phyloP scores from a whole-genome alignment of 2,329 filamentous ascomycete species.

The Septoria linicola region DNA sequence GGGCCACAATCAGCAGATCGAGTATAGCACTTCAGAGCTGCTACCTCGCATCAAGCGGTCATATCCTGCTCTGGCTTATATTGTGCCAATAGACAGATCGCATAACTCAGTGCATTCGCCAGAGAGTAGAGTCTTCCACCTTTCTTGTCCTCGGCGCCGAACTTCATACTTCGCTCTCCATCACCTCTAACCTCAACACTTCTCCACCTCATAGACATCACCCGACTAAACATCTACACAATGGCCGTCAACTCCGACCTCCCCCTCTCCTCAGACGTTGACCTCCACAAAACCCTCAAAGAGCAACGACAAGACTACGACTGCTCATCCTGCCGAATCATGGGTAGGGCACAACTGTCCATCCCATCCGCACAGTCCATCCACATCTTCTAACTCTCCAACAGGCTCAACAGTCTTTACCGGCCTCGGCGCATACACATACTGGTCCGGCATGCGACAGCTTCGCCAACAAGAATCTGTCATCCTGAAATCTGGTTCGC shows the following conservation, averaged over 20 bases:
- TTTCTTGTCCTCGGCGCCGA: conserved; percentile 5
- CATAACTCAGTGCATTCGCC: too few species aligned
- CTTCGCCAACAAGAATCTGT: conserved; percentile 43
- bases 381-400: background rate
- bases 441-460: conserved; percentile 48
- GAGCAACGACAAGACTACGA: conserved; percentile 34
- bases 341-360: conserved; percentile 29
- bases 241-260: conserved; percentile 16
- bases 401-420: conserved; percentile 48
- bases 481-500: conserved; percentile 43
- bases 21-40: background rate
- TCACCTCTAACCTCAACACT: background rate
- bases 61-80: too few species aligned
- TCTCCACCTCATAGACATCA: background rate
- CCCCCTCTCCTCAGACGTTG: conserved; percentile 21
- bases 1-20: background rate
- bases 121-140: background rate
- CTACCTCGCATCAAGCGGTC: too few species aligned
- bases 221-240: too few species aligned
- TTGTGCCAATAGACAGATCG: too few species aligned
- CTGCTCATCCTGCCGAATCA: conserved; percentile 36
- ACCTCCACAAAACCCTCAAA: conserved; percentile 27
- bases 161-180: background rate
- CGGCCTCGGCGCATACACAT: conserved; percentile 49
- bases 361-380: background rate